Evolutionary conservation across 495 filamentous ascomycete species (phyloP), one percentile per base, ranked within the genome.

Genomic region (Penicillium paxilli): DNA sequence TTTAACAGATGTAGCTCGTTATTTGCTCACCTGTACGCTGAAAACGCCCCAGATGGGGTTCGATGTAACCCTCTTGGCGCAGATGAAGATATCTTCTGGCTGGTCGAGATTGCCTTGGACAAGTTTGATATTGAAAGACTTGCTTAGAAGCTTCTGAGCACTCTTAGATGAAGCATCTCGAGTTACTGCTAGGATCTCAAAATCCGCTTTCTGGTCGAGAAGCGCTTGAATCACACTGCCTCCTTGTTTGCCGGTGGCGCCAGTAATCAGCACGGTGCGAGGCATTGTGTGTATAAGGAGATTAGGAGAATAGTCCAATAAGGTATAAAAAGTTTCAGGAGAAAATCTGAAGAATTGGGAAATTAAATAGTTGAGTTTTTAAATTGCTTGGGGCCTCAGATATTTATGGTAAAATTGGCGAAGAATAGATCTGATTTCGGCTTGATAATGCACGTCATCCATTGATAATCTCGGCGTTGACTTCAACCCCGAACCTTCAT

Each of bases 191-290:
- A 90, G 78, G 60, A 91, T 83, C 38, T 82, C 77, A 64, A 84
- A 73, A 21, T 69, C 63, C 22, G 68, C 49, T 4, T 67, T 66
- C 23, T 62, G 49, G n/a, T 57, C 51, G 25, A 84, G 69, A 33
- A 90, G 79, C 44, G 78, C 77, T 7, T 79, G 65, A 64, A 90
- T 73, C 35, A 84, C 71, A n/a, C 78, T 73, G 25, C 82, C 78
- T 52, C 88, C 87, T 66, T 90, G 88, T 54, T 87, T 81, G 63
- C 87, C 87, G 1, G 86, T 91, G 4, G 84, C 87, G 23, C 87
- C 86, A 19, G 84, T 82, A 47, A 90, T 64, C 44, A 88, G 76
- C 49, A 86, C 19, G 11, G 40, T 23, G 2, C 19, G 40, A 23
- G 40, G 21, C 40, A 42, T 42, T 23, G 5, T 42, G 10, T 7